Base-by-base conservation (phyloP, 345 rosid species). In the Adansonia digitata region DNA sequence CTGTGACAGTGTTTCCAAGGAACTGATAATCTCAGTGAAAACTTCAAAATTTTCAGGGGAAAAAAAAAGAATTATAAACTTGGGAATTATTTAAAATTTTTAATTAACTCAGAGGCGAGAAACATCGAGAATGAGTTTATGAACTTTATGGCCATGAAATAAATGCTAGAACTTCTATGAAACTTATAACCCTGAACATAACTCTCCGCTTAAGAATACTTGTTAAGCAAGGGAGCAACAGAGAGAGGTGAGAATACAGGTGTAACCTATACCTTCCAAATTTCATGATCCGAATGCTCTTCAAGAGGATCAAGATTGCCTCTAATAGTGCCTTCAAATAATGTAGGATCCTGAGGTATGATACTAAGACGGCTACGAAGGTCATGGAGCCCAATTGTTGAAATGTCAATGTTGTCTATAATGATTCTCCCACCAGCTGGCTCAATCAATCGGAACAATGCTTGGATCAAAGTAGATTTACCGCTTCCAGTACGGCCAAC, bases 401-500 rank as follows among this genome's bases (percentile, higher is more conserved):
- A 88, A 71, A 96, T 89, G 83, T 93, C 99, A 11, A 96, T 90
- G 84, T 90, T 90, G 89, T 96, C 99, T 69, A 96, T 87, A n/a
- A 86, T 77, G 61, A 96, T 93, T 76, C 75, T 90, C 78, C 99
- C 99, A 77, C 82, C 73, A 14, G 88, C 80, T 59, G 99, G 99
- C 83, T 93, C 99, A 52, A 96, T 90, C 78, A 96, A 84, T 77
- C 99, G 86, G 77, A 96, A 96, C 77, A 96, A 82, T 83, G 99
- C 98, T 82, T 96, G 99, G 81, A 93, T 96, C 85, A 96, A 72
- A 5, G 99, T 96, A 3, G 99, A 96, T 84, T 96, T 96, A 26
- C 99, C 99, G 13, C 99, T 96, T 69, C 99, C 99, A 3, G 99
- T 96, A 72, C 99, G 85, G 65, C 99, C 99, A 75, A 96, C 99